Base-by-base conservation (phyloP, 257 asterid species). In the Nicotiana paniculata region DNA sequence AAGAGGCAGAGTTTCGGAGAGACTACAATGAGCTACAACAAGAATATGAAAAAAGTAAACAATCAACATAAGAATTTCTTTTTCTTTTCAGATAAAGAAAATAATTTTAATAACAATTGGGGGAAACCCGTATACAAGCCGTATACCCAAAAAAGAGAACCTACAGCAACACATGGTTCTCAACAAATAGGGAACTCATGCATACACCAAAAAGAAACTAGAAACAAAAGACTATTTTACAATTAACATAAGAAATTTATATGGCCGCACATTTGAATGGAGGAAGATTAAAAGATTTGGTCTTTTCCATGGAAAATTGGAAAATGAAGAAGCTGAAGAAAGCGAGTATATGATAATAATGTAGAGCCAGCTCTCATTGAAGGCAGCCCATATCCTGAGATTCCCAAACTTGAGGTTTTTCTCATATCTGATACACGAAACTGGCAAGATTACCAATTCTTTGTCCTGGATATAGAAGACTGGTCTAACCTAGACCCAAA, bases 201-300 rank as follows among this genome's bases (percentile, higher is more conserved):
- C 48, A 39, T 39, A 39, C 48, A 7, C 48, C 10, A 39, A 39
- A 39, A 39, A 39, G 10, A 39, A 35, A 35, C 39, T 35, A 35
- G 39, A 35, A 39, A 39, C 10, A 39, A 39, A 39, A 6, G 48
- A 39, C 10, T 1, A 39, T 7, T 39, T 39, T 39, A 39, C 48
- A 7, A 39, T 7, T 7, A 39, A 39, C 48, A 7, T 39, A 39
- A 87, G 88, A 65, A 86, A 80, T 16, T 57, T 90, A 78, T 83
- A 87, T 21, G 84, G 88, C 72, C 88, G 96, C 95, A 64, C 85
- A 83, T 26, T 81, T 39, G 90, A 91, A 82, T 92, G 97, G 95
- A 70, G 74, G 81, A 92, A 88, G 84, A 81, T 86, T 64, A 88
- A 93, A 79, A 91, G 83, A 83, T 81, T 92, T 6, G 83, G 90